Conservation (phyloP, 2,329 filamentous ascomycete species). For the Microcyclospora tardicrescens region DNA sequence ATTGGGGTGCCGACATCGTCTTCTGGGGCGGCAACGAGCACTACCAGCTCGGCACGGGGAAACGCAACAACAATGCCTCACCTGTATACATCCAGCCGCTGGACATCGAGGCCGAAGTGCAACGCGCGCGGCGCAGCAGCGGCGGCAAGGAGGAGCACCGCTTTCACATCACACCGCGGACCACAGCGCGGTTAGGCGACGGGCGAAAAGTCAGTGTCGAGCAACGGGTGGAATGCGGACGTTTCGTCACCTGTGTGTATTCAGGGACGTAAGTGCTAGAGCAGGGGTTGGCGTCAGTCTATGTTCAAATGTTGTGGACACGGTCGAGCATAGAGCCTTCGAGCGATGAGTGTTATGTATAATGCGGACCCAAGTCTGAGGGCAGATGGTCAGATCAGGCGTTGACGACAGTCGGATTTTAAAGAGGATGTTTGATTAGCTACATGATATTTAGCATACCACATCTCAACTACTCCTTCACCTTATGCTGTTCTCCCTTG, state of each 20-base stretch:
- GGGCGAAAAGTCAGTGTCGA: slow-evolving; percentile 64
- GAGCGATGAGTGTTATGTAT: no score
- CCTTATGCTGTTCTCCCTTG: no score
- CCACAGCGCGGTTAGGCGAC: slow-evolving; percentile 51
- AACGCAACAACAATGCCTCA: slow-evolving; percentile 62
- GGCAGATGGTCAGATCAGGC: no score
- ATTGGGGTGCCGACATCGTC: slow-evolving; percentile 78
- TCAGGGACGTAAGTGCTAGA: slow-evolving; percentile 32
- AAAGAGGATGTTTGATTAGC: no score
- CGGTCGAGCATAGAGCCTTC: no score
- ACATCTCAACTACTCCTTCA: no score
- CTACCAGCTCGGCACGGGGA: slow-evolving; percentile 86
- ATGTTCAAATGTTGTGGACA: no score
- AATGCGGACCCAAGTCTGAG: no score
- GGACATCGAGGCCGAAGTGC: slow-evolving; percentile 50
- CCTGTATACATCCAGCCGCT: slow-evolving; percentile 70
- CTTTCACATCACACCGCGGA: slow-evolving; percentile 67
- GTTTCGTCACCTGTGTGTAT: slow-evolving; percentile 71
- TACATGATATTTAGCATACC: no score
- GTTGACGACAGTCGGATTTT: no score
- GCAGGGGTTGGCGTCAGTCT: neutral
- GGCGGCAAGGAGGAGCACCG: slow-evolving; percentile 53
- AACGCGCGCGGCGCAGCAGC: slow-evolving; percentile 47
- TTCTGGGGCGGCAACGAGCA: slow-evolving; percentile 95
- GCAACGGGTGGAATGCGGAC: slow-evolving; percentile 78